phyloP scores from a whole-genome alignment of 1,284 basidiomycete species.

The Microbotryum silenes-acaulis region DNA sequence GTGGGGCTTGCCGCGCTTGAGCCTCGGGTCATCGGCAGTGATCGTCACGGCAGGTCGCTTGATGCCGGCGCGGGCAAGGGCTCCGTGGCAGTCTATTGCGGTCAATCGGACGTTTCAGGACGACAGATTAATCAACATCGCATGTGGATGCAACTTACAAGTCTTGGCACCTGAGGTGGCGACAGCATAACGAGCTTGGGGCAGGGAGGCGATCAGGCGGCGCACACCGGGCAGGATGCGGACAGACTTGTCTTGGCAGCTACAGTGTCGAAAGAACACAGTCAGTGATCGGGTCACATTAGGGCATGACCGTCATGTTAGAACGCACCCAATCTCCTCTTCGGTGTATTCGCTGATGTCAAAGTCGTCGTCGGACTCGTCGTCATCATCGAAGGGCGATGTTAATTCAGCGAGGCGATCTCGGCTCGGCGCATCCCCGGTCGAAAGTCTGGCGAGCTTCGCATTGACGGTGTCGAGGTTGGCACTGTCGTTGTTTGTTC shows the following conservation, averaged over 20 bases:
- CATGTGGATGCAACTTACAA: conserved; percentile 46
- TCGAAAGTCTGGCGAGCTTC: conserved; percentile 33
- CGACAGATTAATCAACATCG: conserved; percentile 13
- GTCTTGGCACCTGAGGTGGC: conserved; percentile 69
- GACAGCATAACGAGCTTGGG: conserved; percentile 60
- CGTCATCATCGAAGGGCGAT: conserved; percentile 47
- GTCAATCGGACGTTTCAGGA: conserved; percentile 3
- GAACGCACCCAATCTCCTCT: conserved; percentile 30
- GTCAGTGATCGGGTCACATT: not conserved
- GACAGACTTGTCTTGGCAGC: conserved; percentile 43
- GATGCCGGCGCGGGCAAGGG: conserved; percentile 64
- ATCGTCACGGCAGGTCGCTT: conserved; percentile 63
- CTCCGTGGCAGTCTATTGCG: conserved; percentile 47
- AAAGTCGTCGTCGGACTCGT: conserved; percentile 55
- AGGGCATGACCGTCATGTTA: too few species aligned
- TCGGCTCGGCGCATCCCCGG: conserved; percentile 38
- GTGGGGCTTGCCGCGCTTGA: conserved; percentile 40
- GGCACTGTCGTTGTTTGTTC: not conserved
- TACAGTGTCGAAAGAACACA: not conserved
- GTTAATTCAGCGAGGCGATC: conserved; percentile 31
- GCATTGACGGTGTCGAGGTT: conserved; percentile 38
- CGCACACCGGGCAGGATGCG: conserved; percentile 66
- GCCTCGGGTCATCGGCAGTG: conserved; percentile 61
- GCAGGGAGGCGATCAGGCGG: conserved; percentile 59
- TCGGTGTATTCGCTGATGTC: conserved; percentile 37